Conservation (phyloP, 163 green algal species). For the Prototheca wickerhamii region DNA sequence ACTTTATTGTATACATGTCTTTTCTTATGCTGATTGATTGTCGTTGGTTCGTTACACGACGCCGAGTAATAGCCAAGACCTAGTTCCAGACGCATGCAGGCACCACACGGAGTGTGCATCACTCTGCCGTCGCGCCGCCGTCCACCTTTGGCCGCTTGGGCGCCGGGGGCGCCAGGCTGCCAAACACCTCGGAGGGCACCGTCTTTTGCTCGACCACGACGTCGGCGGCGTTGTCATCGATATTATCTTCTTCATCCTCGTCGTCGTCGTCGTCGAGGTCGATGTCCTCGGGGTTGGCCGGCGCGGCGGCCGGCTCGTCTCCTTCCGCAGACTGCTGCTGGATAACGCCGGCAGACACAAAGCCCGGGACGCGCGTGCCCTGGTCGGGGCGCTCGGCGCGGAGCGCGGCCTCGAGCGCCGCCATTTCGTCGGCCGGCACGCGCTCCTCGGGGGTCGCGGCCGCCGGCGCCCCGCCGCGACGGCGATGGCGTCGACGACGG, state of each 20-base stretch:
- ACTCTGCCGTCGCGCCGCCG: neutral
- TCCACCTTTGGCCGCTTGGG: conserved; percentile 9
- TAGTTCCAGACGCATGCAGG: too few relatives aligned
- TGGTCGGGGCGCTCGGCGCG: conserved; percentile 14
- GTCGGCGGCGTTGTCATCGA: conserved; percentile 8
- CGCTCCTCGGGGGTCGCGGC: too few relatives aligned
- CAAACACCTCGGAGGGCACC: conserved; percentile 76
- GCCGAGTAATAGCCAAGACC: too few relatives aligned
- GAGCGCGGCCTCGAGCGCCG: conserved; percentile 55
- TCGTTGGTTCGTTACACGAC: too few relatives aligned
- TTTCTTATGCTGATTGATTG: too few relatives aligned
- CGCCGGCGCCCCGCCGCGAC: conserved; percentile 15
- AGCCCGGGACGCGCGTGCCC: conserved; percentile 51
- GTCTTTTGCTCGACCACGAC: conserved; percentile 52
- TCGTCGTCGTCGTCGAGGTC: conserved; percentile 69
- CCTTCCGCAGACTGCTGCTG: conserved; percentile 30
- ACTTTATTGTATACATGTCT: too few relatives aligned
- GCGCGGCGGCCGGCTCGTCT: conserved; percentile 1
- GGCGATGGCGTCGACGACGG: conserved; percentile 44
- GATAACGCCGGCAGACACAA: conserved; percentile 72
- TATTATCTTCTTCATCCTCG: conserved; percentile 26
- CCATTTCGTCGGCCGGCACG: conserved; percentile 43
- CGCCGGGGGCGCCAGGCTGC: conserved; percentile 32
- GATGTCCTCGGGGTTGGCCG: conserved; percentile 85
- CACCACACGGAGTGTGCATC: too few relatives aligned